Evolutionary conservation across 2,329 filamentous ascomycete genomes (phyloP), one percentile per base, ranked within the genome.

Genomic region (Alternaria viburni): DNA sequence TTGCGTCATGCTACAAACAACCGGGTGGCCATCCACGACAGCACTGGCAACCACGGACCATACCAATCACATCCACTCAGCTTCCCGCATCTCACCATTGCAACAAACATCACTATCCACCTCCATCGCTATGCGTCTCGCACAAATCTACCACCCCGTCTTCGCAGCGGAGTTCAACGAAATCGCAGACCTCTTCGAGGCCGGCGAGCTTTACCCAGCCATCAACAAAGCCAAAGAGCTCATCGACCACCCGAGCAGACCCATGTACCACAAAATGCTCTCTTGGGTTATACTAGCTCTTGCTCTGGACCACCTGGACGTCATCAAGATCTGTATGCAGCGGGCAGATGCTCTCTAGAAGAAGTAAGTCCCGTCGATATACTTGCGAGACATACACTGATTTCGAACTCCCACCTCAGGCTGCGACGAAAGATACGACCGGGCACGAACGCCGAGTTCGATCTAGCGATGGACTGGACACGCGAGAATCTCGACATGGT

Each of bases 11-110:
- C 36, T 11, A 6, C n/a, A 41, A 41, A 41, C n/a, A 17, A 41
- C 1, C 9, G 8, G 0, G 3, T 11, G n/a, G 1, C 1, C n/a
- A 5, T 17, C 5, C n/a, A 41, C n/a, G 1, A 41, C 9, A 41
- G 36, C 36, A 17, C 15, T 6, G n/a, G n/a, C 36, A 41, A 9
- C 36, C n/a, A 41, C 36, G 36, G 15, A 11, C n/a, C 5, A 41
- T 41, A 17, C 15, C 36, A 15, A 17, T 1, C n/a, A 41, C n/a
- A 17, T 41, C n/a, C 36, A 17, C 36, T 41, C n/a, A 41, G 2
- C 36, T 1, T 41, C 11, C 36, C 36, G n/a, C 36, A 17, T 17
- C 36, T 41, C 36, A 41, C 15, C 36, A 41, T 41, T 17, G 17
- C 36, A 41, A n/a, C 36, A 41, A 41, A 41, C 36, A 41, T 41